A percentile compares a stretch with the other conserved stretches of the same genome.
Conservation (phyloP, 306 rosid genomes). For the Phaseolus lunatus region DNA sequence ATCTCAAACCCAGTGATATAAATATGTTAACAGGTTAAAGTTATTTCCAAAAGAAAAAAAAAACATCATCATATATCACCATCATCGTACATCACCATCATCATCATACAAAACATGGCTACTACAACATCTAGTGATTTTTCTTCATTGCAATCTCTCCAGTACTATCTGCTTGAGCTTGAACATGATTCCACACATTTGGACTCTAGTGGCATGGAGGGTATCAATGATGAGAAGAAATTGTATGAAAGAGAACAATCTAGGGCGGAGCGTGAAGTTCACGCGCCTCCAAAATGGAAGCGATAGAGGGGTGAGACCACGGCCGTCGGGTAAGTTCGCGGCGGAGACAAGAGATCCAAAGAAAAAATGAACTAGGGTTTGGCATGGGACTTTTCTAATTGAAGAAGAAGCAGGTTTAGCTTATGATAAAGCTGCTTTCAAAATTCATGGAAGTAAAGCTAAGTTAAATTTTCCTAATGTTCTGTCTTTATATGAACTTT, state of each 20-base stretch:
- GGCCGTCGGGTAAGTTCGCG: slow-evolving; percentile 67
- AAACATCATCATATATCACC: not conserved
- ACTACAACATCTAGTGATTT: not conserved
- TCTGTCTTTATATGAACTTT: no score
- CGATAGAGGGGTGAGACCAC: slow-evolving; percentile 47
- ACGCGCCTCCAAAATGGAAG: not conserved
- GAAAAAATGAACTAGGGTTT: slow-evolving; percentile 53
- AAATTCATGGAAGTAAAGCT: slow-evolving; percentile 63
- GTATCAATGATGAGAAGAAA: not conserved
- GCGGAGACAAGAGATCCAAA: slow-evolving; percentile 66
- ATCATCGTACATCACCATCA: not conserved
- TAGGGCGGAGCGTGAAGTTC: not conserved
- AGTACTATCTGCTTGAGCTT: not conserved
- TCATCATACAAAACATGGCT: not conserved
- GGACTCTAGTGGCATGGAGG: not conserved
- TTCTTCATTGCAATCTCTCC: not conserved
- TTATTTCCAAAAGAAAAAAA: not conserved
- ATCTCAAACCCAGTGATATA: not conserved
- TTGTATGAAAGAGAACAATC: not conserved
- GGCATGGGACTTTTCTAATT: slow-evolving; percentile 65
- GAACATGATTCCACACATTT: not conserved
- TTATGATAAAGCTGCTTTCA: slow-evolving; percentile 63
- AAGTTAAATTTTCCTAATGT: slow-evolving; percentile 62
- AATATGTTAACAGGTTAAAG: not conserved
- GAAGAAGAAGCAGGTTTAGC: slow-evolving; percentile 66